Conservation (phyloP, 306 rosid species). For the Fragaria vesca region DNA sequence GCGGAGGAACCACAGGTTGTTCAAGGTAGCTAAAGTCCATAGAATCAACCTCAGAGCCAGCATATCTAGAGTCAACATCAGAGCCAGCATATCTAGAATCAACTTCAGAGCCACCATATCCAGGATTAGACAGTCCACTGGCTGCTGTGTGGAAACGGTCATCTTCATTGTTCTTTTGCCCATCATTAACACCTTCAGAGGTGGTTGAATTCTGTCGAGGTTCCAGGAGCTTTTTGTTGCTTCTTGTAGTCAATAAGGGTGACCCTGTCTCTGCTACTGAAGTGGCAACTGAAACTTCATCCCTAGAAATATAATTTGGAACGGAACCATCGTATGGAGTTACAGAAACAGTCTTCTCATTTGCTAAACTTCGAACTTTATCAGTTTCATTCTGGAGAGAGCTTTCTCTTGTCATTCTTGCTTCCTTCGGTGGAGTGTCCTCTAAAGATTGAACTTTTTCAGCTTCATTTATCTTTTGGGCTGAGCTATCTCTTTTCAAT, state of each 20-base stretch:
- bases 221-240: slow-evolving; percentile 35
- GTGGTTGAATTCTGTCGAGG: slow-evolving; percentile 18
- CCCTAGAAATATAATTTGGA: slow-evolving; percentile 27
- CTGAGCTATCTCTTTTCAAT: slow-evolving; percentile 38
- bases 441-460: slow-evolving; percentile 26
- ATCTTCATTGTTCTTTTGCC: slow-evolving; percentile 26
- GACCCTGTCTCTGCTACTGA: slow-evolving; percentile 30
- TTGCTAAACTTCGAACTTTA: slow-evolving; percentile 24
- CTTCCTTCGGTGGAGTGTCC: slow-evolving; percentile 30
- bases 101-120: slow-evolving; percentile 33
- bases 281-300: slow-evolving; percentile 25
- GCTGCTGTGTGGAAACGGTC: slow-evolving; percentile 21
- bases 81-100: slow-evolving; percentile 34
- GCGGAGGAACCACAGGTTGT: slow-evolving; percentile 46
- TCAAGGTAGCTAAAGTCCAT: slow-evolving; percentile 41
- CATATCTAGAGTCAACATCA: slow-evolving; percentile 32
- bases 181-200: slow-evolving; percentile 31
- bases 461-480: slow-evolving; percentile 36
- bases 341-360: slow-evolving; percentile 30
- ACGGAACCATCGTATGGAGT: slow-evolving; percentile 28
- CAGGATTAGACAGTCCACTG: slow-evolving; percentile 26
- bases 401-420: slow-evolving; percentile 37
- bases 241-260: slow-evolving; percentile 28
- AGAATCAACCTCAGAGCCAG: slow-evolving; percentile 35
- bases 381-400: slow-evolving; percentile 40